Evolutionary conservation across 768 basidiomycete genomes (phyloP), one percentile per base, ranked within the genome.

Genomic region (Boletus tylopilopsis): DNA sequence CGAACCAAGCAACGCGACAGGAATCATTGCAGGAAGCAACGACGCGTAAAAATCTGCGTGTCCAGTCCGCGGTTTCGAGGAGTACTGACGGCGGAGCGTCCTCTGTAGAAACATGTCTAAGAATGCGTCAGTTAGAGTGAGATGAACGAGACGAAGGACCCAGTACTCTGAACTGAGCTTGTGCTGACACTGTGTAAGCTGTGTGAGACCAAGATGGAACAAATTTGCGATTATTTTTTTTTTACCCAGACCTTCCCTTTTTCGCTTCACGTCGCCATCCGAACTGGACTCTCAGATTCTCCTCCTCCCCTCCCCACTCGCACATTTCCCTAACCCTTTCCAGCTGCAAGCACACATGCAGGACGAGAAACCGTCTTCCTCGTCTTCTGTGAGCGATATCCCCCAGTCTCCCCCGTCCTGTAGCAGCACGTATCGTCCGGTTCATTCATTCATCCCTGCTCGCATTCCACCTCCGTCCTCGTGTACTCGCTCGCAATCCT

Each of bases 21-120:
- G 90, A 42, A 90, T 69, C 87, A 90, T 90, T 27, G 79, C 80
- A 23, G 90, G 90, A 33, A 85, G 68, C 42, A 84, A 75, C 45
- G 81, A 76, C 37, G 80, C 71, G 66, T 92, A 92, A 76, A 85
- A 82, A 56, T 75, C 71, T 6, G 77, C 78, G 64, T 90, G 85
- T 11, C 73, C 69, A 25, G 77, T 81, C 48, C 61, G 59, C 23
- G 45, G 53, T 19, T 40, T 51, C 24, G 57, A 23, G 2, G 48
- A n/a, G 42, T 51, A 53, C 13, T 22, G 36, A 11, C 24, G 46
- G 9, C 21, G 45, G 11, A 54, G 34, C 47, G 8, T 11, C n/a
- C 39, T 36, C 7, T 12, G 46, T 3, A 38, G 42, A 18, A 33
- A 32, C 37, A 56, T 39, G 10, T 30, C 29, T 29, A n/a, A n/a